Base-by-base conservation (phyloP, 2,329 filamentous ascomycete species). In the Aspergillus hiratsukae region DNA sequence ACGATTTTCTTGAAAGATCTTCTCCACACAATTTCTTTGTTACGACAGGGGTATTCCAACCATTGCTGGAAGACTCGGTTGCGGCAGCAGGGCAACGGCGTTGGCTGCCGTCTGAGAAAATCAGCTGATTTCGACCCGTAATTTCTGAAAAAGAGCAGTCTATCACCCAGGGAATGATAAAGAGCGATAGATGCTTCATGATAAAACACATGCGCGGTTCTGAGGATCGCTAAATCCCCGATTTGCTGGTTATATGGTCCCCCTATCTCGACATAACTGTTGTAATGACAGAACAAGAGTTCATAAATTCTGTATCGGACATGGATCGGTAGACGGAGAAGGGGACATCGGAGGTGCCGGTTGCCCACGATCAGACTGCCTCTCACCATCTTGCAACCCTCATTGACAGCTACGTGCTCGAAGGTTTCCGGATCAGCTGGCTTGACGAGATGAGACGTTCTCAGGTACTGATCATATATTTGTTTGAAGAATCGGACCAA, bases 141-240 rank as follows among this genome's bases (percentile, higher is more conserved):
- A 4, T 55, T 50, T 31, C 57, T 54, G 35, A 63, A 41, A 23
- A 63, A 58, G 9, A 61, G 35, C 10, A 27, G 54, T 49, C 59
- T 55, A 52, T 60, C 61, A 4, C 59, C 57, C 25, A 64, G 49
- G 17, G 55, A 63, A 46, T 60, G 54, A 25, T 55, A 60, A 2
- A 62, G 46, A 7, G 58, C 62, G 52, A 63, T 60, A 1, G 56
- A 58, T 11, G 59, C 55, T 55, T 61, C 62, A 31, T 64, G 62
- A 49, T 61, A 64, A 28, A 64, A 59, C 28, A 49, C 21, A 40
- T 64, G 59, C 1, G 54, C 61, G 23, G 54, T 61, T 21, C 58
- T 57, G n/a, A 64, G 53, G 35, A 64, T 58, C 7, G 56, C 56
- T 25, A 63, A 40, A 14, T 58, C 50, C 28, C 48, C 56, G 3